Base-by-base conservation (phyloP, 2,329 filamentous ascomycete genomes). In the Tolypocladium nubicola region DNA sequence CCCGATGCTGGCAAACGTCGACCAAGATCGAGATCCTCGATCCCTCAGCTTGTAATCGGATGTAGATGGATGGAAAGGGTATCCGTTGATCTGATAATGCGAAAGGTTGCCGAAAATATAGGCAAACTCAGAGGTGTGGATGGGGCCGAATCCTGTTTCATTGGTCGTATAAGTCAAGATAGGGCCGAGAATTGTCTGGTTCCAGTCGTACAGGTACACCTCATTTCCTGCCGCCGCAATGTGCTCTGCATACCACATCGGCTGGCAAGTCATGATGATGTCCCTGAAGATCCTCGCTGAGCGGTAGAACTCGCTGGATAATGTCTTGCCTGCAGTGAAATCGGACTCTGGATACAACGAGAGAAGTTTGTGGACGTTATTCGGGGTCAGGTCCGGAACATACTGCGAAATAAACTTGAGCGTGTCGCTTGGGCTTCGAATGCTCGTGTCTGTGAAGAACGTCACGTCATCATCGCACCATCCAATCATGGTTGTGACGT, bases 401-500 rank as follows among this genome's bases (percentile, higher is more conserved):
- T 77, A 79, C 0, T 62, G 58, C 1, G 66, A 60, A 23, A 80
- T 65, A 59, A 76, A 78, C 4, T 66, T 61, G 26, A 61, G 61
- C 0, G 74, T 76, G 55, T 79, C 71, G 3, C 70, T 58, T 0
- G 68, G 59, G 0, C 72, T 78, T 10, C 66, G 59, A 59, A 79
- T 76, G 45, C 59, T 65, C 4, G 64, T 55, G 60, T 74, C 66
- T 2, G 74, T 77, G 64, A 75, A 78, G 35, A 72, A 65, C 10
- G 74, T 73, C 7, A 76, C 57, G 62, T 80, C 77, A 56, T 75
- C 67, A 37, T 79, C 65, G 45, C 67, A 70, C 76, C 76, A 79
- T 16, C 86, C 85, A 45, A 79, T 73, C 30, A 89, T 76, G 54
- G 87, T 79, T 2, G 83, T 83, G 0, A 88, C 80, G 56, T 82